These are phyloP conservation scores for Candida rishiriensis DNA, from an alignment of 805 yeast species.

Conservation along the genomic window DNA sequence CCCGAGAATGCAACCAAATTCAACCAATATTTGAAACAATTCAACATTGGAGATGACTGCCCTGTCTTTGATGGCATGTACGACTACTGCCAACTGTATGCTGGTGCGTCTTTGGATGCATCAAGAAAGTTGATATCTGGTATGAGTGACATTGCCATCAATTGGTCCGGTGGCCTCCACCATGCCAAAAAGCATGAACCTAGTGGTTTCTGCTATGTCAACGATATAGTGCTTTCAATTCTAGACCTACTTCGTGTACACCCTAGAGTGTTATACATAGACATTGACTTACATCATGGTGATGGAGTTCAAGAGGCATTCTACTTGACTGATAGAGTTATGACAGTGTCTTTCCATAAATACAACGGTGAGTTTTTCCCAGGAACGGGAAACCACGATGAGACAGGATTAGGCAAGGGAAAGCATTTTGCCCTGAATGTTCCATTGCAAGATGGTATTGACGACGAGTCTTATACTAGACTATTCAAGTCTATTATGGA, in stretches of 20 bases:
- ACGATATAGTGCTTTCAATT: conserved; percentile 89
- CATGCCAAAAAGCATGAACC: conserved; percentile 96
- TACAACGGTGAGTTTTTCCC: conserved; percentile 94
- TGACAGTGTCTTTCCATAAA: conserved; percentile 95
- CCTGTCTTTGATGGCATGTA: conserved; percentile 94
- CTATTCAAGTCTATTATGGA: conserved; percentile 81
- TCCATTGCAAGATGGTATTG: conserved; percentile 92
- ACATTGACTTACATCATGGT: conserved; percentile 94
- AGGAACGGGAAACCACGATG: conserved; percentile 92
- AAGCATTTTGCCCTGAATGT: conserved; percentile 85
- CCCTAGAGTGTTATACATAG: conserved; percentile 89
- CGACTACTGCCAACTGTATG: conserved; percentile 81
- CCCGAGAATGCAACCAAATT: conserved; percentile 67
- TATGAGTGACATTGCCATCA: conserved; percentile 89
- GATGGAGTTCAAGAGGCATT: conserved; percentile 98
- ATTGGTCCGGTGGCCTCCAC: conserved; percentile 95
- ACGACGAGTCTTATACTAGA: conserved; percentile 77
- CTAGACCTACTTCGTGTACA: conserved; percentile 81
- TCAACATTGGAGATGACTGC: conserved; percentile 91
- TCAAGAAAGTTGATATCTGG: conserved; percentile 81
- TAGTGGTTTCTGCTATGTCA: conserved; percentile 90
- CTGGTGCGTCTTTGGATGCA: conserved; percentile 94
- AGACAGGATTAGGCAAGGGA: conserved; percentile 84
- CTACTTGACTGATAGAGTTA: conserved; percentile 89
- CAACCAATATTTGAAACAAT: conserved; percentile 55